A percentile compares a stretch with the other conserved stretches of the same genome.
Evolutionary conservation across 352 stramenopile species (phyloP).

Genomic region (Phytophthora aleatoria): DNA sequence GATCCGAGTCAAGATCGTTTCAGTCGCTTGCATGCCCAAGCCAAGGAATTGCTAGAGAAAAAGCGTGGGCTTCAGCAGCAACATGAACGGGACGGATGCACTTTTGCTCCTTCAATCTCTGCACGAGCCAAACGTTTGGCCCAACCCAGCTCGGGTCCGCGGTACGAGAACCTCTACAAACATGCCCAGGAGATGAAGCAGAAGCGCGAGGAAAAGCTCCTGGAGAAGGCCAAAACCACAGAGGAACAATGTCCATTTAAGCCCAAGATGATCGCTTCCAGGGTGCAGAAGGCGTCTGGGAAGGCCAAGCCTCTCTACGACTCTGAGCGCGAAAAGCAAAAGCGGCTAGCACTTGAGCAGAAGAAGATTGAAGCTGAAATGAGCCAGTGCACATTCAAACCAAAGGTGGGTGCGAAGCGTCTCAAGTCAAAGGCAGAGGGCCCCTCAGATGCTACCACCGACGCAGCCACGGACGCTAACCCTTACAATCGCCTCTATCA

Average conservation of each 20-base stretch:
- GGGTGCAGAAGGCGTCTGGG: conserved; percentile 40
- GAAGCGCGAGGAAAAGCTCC: conserved; percentile 73
- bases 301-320: conserved; percentile 73
- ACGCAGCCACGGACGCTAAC: conserved; percentile 24
- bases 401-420: conserved; percentile 60
- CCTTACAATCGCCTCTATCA: conserved; percentile 82
- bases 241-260: conserved; percentile 80
- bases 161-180: conserved; percentile 82
- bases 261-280: conserved; percentile 70
- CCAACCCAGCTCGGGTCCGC: conserved; percentile 38
- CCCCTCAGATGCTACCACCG: background rate
- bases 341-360: conserved; percentile 65
- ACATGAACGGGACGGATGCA: conserved; percentile 54
- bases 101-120: conserved; percentile 74
- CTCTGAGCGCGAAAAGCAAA: conserved; percentile 71
- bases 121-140: conserved; percentile 61
- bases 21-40: conserved; percentile 54
- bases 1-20: conserved; percentile 50
- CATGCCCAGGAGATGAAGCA: conserved; percentile 66
- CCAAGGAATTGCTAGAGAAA: conserved; percentile 52
- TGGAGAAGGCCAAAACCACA: conserved; percentile 55
- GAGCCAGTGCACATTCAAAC: conserved; percentile 71
- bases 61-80: conserved; percentile 66
- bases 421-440: conserved; percentile 37
- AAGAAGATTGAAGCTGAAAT: conserved; percentile 76